Evolutionary conservation across 208 protist species (phyloP), one percentile per base, ranked within the genome.

Genomic region (Naegleria gruberi): DNA sequence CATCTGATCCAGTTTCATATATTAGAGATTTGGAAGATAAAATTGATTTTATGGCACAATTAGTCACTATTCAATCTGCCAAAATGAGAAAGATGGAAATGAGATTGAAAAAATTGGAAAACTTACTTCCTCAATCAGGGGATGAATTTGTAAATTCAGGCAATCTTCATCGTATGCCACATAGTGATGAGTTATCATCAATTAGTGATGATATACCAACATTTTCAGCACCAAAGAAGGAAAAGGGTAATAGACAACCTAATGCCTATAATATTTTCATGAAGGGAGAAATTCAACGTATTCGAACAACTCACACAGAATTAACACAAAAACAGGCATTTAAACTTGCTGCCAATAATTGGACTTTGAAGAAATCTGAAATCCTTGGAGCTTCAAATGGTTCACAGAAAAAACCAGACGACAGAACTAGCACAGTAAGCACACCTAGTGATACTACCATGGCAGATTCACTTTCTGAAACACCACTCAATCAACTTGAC

Each of bases 31-130:
- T 77, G 17, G 84, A 88, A 44, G 84, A 55, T 30, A 88, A 88
- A 41, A 19, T 88, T 65, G 84, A 88, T 46, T 88, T 55, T 30
- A 44, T 88, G 45, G 12, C 45, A 65, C 43, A 88, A 65, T 34
- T 88, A 45, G 43, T 88, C 30, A 42, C 45, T 19, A 23, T 65
- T 26, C 84, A 88, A 42, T 30, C 44, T 40, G 23, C 45, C 12
- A 88, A 88, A 57, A 88, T 88, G 46, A 55, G 46, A 65, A 88
- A 65, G 65, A 26, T 88, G 19, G 84, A 88, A 42, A 45, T 51
- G 10, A 34, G 46, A 65, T 43, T 88, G 6, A 65, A 26, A 65
- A 40, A 43, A 43, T 40, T 88, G 46, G 84, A 88, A 88, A 42
- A 4, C 6, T 37, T 88, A 19, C 43, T 88, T 23, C 84, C 84